Base-by-base conservation (phyloP, 345 rosid genomes). In the Gossypium arboreum region DNA sequence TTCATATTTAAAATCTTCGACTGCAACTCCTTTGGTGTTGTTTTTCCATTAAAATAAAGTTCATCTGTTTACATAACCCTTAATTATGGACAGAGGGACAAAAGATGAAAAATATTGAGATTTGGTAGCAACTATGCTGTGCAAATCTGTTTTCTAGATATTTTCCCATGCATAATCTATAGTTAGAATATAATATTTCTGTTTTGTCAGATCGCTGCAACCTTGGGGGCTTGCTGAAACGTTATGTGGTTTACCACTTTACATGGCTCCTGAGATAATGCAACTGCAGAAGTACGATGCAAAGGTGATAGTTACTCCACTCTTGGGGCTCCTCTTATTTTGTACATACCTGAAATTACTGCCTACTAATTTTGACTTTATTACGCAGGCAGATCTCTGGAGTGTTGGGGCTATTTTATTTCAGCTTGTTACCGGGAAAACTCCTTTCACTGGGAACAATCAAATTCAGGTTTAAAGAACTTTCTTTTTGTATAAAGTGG, bases 181-280 rank as follows among this genome's bases (percentile, higher is more conserved):
- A 48, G 9, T 75, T 68, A 50, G 67, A 75, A 57, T 56, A 68
- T 68, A 73, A 41, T 75, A 15, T 20, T 34, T 68, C 67, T 73
- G 22, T 80, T 71, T 56, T 71, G 73, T 79, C 86, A 94, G 99
- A 84, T 91, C 97, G 55, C 79, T 94, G 83, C 96, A 92, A 80
- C 96, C 95, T 64, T 86, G 88, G 83, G 93, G 94, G 68, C 96
- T 94, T 45, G 99, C 99, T 60, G 99, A 95, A 86, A 95, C 99
- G 25, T 79, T 95, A 78, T 95, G 99, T 57, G 99, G 99, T 76
- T 95, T 98, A 63, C 99, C 99, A 5, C 93, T 95, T 81, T 95
- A 93, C 82, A 95, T 95, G 98, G 99, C 99, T 79, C 99, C 99
- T 18, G 99, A 95, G 86, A 95, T 95, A 79, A 93, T 95, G 99